Evolutionary conservation across 2,329 filamentous ascomycete genomes (phyloP), one percentile per base, ranked within the genome.

Genomic region (Moelleriella libera): DNA sequence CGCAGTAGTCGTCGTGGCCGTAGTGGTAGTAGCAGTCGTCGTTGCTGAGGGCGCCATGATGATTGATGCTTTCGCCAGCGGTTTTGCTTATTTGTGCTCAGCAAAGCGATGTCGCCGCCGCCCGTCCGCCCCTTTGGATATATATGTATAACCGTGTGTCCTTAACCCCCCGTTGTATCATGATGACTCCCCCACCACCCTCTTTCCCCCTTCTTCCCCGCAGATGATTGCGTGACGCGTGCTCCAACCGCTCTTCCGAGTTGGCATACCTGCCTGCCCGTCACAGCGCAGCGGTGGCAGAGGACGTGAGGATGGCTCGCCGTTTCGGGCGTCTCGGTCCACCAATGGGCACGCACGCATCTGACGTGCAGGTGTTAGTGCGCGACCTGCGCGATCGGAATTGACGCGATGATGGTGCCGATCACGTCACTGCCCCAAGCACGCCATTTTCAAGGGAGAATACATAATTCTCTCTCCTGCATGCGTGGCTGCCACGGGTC

Each of bases 1-100:
- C 44, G 42, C 50, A 10, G 47, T 47, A 34, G 49, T 44, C 30
- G 48, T 46, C 31, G 52, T 48, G 30, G 55, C 47, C n/a, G 56
- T 14, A 14, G 40, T 7, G 9, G 48, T 48, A 44, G 43, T 51
- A 9, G 47, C 43, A 41, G 48, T 44, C 29, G 48, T 45, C 34
- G 52, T 48, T 32, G 55, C 48, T 28, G 56, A 54, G 5, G 54
- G 54, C 7, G 56, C 55, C 56, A 58, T 57, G 43, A 32, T 51
- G 41, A 4, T 14, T 46, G 14, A 39, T 43, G 9, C 7, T 32
- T 44, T 45, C 14, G 6, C 29, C 7, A 11, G 1, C 5, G 9
- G 10, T 9, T 9, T 31, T 12, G 6, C 45, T 42, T 6, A 6
- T 42, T 31, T 39, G 39, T 12, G 9, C 9, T 10, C 34, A 41